A percentile compares a stretch with the other conserved stretches of the same genome.
These are phyloP conservation scores for Allomyces macrogynus DNA, from an alignment of 192 early-diverging fungal species.

Conservation along the genomic window DNA sequence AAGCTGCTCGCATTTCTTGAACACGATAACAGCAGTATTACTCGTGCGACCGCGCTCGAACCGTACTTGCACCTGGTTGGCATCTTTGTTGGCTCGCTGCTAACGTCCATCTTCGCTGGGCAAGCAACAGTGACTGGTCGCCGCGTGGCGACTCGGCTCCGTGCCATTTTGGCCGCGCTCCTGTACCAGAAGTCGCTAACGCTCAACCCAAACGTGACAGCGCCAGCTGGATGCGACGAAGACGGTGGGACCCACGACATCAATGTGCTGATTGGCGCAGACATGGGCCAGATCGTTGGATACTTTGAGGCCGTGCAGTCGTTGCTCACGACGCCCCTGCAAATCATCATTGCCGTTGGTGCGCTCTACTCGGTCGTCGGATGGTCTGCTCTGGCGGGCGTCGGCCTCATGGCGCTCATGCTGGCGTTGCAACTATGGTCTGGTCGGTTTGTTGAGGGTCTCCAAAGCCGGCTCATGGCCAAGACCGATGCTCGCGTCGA, in stretches of 20 bases:
- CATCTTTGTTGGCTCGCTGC: not conserved
- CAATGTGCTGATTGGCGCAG: not conserved
- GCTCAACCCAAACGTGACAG: not conserved
- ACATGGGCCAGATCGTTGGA: not conserved
- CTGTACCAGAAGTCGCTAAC: not conserved
- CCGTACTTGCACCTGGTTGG: not conserved
- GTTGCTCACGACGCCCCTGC: not conserved
- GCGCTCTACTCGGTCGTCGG: not conserved
- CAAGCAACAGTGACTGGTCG: not conserved
- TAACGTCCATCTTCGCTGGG: not conserved
- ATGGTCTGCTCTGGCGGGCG: not conserved
- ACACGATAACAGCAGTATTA: not conserved
- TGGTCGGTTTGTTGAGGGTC: not conserved
- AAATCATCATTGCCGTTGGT: not conserved
- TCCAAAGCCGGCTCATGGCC: constrained; percentile 19
- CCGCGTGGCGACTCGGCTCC: not conserved
- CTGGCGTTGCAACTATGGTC: not conserved
- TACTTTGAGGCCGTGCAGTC: not conserved
- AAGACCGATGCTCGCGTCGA: constrained; percentile 58
- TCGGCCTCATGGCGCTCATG: not conserved
- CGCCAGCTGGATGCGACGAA: too few species aligned
- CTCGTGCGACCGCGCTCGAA: not conserved
- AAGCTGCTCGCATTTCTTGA: not conserved
- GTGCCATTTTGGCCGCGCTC: not conserved
- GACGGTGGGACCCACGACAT: not conserved